Base-by-base conservation (phyloP, 257 asterid species). In the Fraxinus excelsior region DNA sequence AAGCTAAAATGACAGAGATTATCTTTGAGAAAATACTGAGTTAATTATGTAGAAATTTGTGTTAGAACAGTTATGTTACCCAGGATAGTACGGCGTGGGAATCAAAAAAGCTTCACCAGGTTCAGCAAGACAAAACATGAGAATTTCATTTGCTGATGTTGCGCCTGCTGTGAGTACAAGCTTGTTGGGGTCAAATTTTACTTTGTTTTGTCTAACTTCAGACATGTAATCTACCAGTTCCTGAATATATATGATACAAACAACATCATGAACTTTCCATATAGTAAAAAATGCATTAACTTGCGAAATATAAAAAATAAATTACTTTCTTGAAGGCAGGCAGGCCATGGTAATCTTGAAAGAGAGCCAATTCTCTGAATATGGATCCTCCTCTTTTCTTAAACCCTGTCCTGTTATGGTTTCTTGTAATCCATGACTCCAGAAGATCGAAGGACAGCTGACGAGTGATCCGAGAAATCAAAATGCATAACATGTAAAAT, bases 311-410 rank as follows among this genome's bases (percentile, higher is more conserved):
- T 37, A 34, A 3, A 35, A 16, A 7, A 32, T 58, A n/a, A 10
- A 66, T 23, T 85, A 88, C 90, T 10, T 84, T 88, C 84, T 88
- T 87, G 29, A 85, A 87, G 23, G 78, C 81, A 4, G 91, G 91
- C 76, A 87, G 56, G 67, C 91, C 91, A 68, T 81, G 86, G 75
- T 87, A 87, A 69, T 87, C 91, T 71, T 87, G 91, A 66, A 81
- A 87, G 72, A 87, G 88, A 70, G 91, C 91, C 76, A 87, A 58
- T 16, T 87, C 85, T 81, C 80, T 79, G 80, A 87, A 85, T 2
- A 75, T 65, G 11, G 88, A 87, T 18, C 68, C 87, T 31, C 85
- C 86, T 6, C 14, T 67, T 69, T 76, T 77, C 72, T 69, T 35
- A 19, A 78, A 80, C 76, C 85, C 79, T n/a, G 38, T n/a, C 0